Conservation (phyloP, 306 rosid genomes). For the Dryas octopetala region DNA sequence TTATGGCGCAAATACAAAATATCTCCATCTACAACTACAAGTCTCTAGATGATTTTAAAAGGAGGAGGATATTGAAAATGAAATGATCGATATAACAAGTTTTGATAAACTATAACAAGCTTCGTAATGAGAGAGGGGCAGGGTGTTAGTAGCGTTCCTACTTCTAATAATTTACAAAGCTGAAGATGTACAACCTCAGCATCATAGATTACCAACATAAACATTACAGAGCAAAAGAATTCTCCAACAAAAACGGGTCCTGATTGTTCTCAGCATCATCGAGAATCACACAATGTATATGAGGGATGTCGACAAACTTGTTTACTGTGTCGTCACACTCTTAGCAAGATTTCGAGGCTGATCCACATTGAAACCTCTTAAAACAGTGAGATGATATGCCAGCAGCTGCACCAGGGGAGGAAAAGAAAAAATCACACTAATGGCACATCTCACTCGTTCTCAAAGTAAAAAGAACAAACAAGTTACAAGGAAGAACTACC, state of each 20-base stretch:
- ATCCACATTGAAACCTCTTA: constrained; percentile 89
- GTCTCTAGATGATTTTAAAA: neutral
- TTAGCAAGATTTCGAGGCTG: constrained; percentile 98
- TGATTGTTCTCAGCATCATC: neutral
- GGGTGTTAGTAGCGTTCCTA: neutral
- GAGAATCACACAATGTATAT: constrained; percentile 8
- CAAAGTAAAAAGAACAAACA: neutral
- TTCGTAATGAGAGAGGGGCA: neutral
- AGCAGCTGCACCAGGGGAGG: constrained; percentile 57
- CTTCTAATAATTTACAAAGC: constrained; percentile 27
- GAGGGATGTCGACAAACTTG: constrained; percentile 6
- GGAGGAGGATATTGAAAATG: neutral
- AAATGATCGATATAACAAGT: neutral
- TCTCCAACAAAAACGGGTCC: constrained; percentile 1
- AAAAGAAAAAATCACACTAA: neutral
- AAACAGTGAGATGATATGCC: constrained; percentile 98
- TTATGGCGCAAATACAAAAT: neutral
- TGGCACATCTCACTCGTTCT: neutral
- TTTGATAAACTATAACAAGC: neutral
- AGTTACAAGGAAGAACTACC: neutral
- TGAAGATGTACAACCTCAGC: constrained; percentile 8
- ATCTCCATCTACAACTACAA: neutral
- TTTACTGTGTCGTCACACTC: constrained; percentile 85
- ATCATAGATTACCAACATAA: neutral
- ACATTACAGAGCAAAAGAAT: constrained; percentile 8